These are phyloP conservation scores for Colletotrichum plurivorum DNA, from an alignment of 2,329 filamentous ascomycete genomes.

Conservation along the genomic window DNA sequence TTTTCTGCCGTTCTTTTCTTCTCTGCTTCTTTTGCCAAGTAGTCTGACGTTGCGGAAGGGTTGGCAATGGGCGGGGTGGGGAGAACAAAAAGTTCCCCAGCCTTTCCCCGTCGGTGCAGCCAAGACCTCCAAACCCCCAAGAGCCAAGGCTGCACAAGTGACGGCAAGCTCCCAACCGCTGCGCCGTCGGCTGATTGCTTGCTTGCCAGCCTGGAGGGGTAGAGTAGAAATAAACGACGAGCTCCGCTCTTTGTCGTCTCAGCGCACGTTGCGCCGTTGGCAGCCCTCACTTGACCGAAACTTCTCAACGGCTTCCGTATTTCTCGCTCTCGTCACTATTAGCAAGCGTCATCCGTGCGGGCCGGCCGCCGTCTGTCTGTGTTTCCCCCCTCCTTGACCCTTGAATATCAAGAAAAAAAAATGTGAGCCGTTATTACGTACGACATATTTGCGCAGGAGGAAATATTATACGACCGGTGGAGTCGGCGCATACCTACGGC, in stretches of 20 bases:
- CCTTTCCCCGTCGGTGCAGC: slow-evolving; percentile 29
- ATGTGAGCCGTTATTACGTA: slow-evolving; percentile 31
- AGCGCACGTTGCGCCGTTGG: slow-evolving; percentile 17
- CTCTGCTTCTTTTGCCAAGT: slow-evolving; percentile 1
- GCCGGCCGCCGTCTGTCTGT: too few species aligned
- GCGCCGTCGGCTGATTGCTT: neutral
- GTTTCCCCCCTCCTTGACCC: neutral
- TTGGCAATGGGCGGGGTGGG: slow-evolving; percentile 6
- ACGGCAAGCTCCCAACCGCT: neutral
- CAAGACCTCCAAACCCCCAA: slow-evolving; percentile 24
- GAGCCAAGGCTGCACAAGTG: slow-evolving; percentile 11
- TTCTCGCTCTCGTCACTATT: neutral
- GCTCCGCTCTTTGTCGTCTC: slow-evolving; percentile 24
- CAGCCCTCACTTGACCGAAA: slow-evolving; percentile 20
- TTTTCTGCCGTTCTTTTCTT: too few species aligned
- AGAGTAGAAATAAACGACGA: slow-evolving; percentile 22
- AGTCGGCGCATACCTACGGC: slow-evolving; percentile 34
- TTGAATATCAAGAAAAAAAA: neutral
- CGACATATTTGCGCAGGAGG: slow-evolving; percentile 7
- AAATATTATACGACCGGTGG: slow-evolving; percentile 28
- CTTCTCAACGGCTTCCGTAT: neutral
- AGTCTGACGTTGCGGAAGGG: slow-evolving; percentile 13
- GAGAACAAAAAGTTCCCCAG: slow-evolving; percentile 28
- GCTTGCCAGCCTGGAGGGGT: slow-evolving; percentile 20
- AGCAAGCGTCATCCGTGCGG: neutral